Conservation (phyloP, 2,329 filamentous ascomycete species). For the Stemphylium vesicarium region DNA sequence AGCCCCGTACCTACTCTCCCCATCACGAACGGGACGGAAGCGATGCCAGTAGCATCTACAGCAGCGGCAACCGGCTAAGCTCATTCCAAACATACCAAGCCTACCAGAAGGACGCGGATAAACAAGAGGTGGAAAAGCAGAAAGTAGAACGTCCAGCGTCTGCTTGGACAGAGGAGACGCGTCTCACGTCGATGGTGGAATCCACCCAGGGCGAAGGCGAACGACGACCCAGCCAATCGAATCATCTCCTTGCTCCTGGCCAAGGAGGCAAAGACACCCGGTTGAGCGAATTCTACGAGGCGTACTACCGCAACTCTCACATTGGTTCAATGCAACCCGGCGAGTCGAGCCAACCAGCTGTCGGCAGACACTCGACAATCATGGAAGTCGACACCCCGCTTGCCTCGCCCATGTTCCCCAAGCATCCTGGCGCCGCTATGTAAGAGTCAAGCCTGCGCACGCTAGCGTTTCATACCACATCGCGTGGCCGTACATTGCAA, state of each 20-base stretch:
- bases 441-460: slow-evolving; percentile 8
- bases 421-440: slow-evolving; percentile 28
- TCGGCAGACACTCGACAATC: slow-evolving; percentile 36
- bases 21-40: slow-evolving; percentile 39
- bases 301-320: slow-evolving; percentile 46
- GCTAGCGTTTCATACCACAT: neutral
- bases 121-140: neutral
- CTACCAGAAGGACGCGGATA: slow-evolving; percentile 15
- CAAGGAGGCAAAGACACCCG: slow-evolving; percentile 29
- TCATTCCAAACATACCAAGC: slow-evolving; percentile 24
- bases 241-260: slow-evolving; percentile 25
- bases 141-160: slow-evolving; percentile 21
- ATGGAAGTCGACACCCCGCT: slow-evolving; percentile 37
- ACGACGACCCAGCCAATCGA: slow-evolving; percentile 21
- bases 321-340: slow-evolving; percentile 13
- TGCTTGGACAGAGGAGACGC: slow-evolving; percentile 24
- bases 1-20: slow-evolving; percentile 28
- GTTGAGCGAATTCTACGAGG: slow-evolving; percentile 50
- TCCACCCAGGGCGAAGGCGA: slow-evolving; percentile 21
- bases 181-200: slow-evolving; percentile 26
- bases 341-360: slow-evolving; percentile 16
- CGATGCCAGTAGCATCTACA: slow-evolving; percentile 45
- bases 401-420: slow-evolving; percentile 29
- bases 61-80: slow-evolving; percentile 32
- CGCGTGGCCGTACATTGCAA: neutral